These are phyloP conservation scores for Lipomyces sp. DNA, from an alignment of 805 yeast species.

Conservation along the genomic window DNA sequence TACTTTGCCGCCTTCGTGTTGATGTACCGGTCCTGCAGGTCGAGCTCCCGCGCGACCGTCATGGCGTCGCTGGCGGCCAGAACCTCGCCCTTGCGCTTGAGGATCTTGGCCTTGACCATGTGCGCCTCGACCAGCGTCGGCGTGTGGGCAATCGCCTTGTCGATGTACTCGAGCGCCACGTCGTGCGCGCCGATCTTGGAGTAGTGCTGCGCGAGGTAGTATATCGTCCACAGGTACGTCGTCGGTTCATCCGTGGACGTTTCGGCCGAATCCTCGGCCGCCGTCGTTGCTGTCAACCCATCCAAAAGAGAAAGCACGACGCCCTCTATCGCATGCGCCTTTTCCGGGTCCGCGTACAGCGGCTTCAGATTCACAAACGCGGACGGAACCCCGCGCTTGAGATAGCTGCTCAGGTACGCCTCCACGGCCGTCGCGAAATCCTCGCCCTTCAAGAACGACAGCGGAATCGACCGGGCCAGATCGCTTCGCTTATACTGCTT, in stretches of 20 bases:
- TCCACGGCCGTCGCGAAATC: slow-evolving; percentile 49
- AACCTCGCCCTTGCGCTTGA: slow-evolving; percentile 65
- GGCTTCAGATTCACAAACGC: slow-evolving; percentile 84
- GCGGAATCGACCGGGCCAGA: slow-evolving; percentile 73
- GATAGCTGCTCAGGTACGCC: slow-evolving; percentile 57
- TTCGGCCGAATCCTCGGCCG: slow-evolving; percentile 28
- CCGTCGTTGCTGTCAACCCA: slow-evolving; percentile 15
- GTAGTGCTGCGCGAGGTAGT: slow-evolving; percentile 76
- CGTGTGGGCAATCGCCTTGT: slow-evolving; percentile 63
- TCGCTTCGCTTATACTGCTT: slow-evolving; percentile 74
- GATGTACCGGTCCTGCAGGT: slow-evolving; percentile 86
- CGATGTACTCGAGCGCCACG: slow-evolving; percentile 56
- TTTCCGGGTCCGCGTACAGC: slow-evolving; percentile 52
- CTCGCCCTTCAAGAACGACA: slow-evolving; percentile 58
- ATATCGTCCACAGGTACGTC: slow-evolving; percentile 60
- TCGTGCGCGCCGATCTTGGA: slow-evolving; percentile 53
- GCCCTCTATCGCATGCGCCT: slow-evolving; percentile 46
- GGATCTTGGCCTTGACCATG: slow-evolving; percentile 73
- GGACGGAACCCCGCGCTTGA: slow-evolving; percentile 83
- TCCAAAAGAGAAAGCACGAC: slow-evolving; percentile 50
- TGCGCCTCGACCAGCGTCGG: slow-evolving; percentile 84
- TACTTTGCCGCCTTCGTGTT: slow-evolving; percentile 87
- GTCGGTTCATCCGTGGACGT: slow-evolving; percentile 40
- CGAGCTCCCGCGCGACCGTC: slow-evolving; percentile 69
- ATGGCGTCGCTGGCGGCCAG: slow-evolving; percentile 61